Base-by-base conservation (phyloP, 768 basidiomycete species). In the Infundibulicybe gibba region DNA sequence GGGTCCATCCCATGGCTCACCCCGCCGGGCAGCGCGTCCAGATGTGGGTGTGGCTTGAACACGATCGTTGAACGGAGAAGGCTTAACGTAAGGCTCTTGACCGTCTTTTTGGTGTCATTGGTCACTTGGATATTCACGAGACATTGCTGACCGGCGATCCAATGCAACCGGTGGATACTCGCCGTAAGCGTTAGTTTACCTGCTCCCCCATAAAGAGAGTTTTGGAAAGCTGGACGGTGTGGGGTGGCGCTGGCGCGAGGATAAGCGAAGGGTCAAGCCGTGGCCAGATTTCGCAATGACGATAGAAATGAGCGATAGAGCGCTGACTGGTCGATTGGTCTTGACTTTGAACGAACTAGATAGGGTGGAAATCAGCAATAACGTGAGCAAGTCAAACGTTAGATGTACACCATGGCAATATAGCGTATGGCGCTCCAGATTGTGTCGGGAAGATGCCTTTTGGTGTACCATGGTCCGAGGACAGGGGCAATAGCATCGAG, bases 251-350 rank as follows among this genome's bases (percentile, higher is more conserved):
- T 3, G 86, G 74, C 2, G 80, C 73, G 14, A 97, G 77, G 16
- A 83, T 71, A 3, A 69, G 47, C 15, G 74, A 65, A 3, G 86
- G 79, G 48, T 89, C 75, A 15, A 93, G 64, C 40, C 79, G 79
- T 1, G 92, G 91, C 80, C 84, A 91, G 21, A 94, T 70, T 44
- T 83, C 80, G 62, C 90, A 85, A 40, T 82, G 69, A 8, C 93
- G 81, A 62, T 94, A 95, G 62, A 94, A 93, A 64, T 97, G 93
- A 3, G 92, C 86, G 31, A 94, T 85, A 3, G 88, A 90, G 12
- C 79, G 74, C 54, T 75, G 76, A 20, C 71, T 68, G 3, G 79
- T 79, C 13, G 72, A 65, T 2, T 78, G 57, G 44, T 89, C 81
- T 61, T 87, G 48, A 94, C 76, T 63, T 86, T 87, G 54, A 90